Percentiles rank a stretch among this genome's conserved stretches.
These are phyloP conservation scores for Tripterygium wilfordii DNA, from an alignment of 177 flowering plant species.

Conservation along the genomic window DNA sequence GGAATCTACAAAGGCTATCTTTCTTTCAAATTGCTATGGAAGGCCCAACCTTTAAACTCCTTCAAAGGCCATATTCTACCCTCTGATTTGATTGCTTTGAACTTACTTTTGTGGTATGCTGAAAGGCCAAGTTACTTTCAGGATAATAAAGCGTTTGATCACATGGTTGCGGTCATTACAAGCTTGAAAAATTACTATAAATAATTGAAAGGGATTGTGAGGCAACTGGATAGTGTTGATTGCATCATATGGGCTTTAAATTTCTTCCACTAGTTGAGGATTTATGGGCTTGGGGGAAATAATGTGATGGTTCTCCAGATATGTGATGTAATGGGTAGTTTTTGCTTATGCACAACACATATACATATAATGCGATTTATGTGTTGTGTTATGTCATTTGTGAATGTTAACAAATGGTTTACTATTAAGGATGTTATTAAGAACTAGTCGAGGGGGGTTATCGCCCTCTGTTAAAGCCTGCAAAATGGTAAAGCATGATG, in stretches of 20 bases:
- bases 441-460: no score
- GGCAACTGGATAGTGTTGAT: conserved; percentile 37
- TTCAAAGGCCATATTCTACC: no score
- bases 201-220: conserved; percentile 31
- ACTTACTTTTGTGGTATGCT: conserved; percentile 62
- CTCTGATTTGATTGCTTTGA: conserved; percentile 50
- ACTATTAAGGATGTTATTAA: no score
- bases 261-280: conserved; percentile 48
- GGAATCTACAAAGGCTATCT: no score
- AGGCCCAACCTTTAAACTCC: no score
- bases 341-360: conserved; percentile 45
- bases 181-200: conserved; percentile 21
- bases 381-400: no score
- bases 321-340: conserved; percentile 39
- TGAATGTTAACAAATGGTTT: no score
- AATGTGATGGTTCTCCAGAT: conserved; percentile 41
- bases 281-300: conserved; percentile 58
- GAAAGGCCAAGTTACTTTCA: conserved; percentile 46
- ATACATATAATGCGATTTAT: conserved; percentile 43
- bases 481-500: no score
- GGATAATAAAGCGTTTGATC: conserved; percentile 22
- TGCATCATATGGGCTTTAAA: conserved; percentile 36
- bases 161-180: conserved; percentile 32
- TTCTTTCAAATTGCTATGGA: no score
- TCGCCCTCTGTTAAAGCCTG: no score